Base-by-base conservation (phyloP, 495 filamentous ascomycete genomes). In the Aspergillus funiculosus region DNA sequence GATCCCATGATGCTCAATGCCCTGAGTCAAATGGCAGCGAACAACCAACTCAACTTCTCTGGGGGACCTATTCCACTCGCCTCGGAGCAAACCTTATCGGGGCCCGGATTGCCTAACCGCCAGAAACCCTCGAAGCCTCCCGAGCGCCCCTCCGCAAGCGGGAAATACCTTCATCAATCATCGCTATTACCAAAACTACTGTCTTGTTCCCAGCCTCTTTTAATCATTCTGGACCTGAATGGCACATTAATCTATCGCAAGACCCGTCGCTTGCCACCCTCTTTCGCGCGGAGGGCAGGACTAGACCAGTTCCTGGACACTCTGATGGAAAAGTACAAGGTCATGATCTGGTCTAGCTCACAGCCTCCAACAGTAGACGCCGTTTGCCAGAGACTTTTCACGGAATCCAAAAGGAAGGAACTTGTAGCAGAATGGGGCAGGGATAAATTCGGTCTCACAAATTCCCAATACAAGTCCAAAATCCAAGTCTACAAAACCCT, bases 331-430 rank as follows among this genome's bases (percentile, higher is more conserved):
- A 77, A 79, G 19, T 86, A 89, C 68, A 70, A 62, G 22, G 83
- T 95, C 11, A 86, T 94, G 67, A 77, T 98, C 43, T 98, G 92
- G 91, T 94, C 89, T 0, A 91, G 86, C 32, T 89, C 94, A 0
- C 74, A 69, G 19, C 81, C 82, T 0, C 46, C 64, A 5, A 97
- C 90, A 42, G 85, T 95, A 0, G 26, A 60, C 0, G 58, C 59
- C 5, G 83, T 97, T 13, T 64, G 57, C 42, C 55, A 13, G 44
- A 72, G 43, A 70, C 80, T 48, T 42, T 94, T 53, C 62, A 66
- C 31, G 30, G 60, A 59, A 5, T 41, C 69, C 9, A 42, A 64
- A 20, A 65, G 75, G 31, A 48, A 63, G 0, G 40, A 63, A 0
- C 66, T 95, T 0, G 67, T 89, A 6, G 87, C 81, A 1, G 58